These are phyloP conservation scores for Gloeopeniophorella convolvens DNA, from an alignment of 768 basidiomycete genomes.

Conservation along the genomic window DNA sequence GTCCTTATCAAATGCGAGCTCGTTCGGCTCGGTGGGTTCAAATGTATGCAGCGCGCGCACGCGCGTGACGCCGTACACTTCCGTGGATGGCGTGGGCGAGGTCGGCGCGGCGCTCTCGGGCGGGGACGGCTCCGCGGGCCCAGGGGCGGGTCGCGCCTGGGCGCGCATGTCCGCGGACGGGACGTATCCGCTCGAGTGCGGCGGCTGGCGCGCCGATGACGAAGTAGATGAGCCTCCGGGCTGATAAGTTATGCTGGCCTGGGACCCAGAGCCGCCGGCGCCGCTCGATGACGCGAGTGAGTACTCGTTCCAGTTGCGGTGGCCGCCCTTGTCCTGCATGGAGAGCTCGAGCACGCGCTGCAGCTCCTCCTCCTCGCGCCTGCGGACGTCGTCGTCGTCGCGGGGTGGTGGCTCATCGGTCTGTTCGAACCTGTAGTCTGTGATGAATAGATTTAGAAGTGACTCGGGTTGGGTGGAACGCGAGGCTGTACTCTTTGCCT, in stretches of 20 bases:
- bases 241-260: conserved; percentile 18
- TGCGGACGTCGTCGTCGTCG: conserved; percentile 68
- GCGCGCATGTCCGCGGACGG: conserved; percentile 27
- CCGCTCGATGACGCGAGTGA: conserved; percentile 32
- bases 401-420: conserved; percentile 60
- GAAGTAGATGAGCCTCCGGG: conserved; percentile 22
- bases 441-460: not conserved
- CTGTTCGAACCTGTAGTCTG: conserved; percentile 68
- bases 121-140: conserved; percentile 22
- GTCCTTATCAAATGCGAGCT: conserved; percentile 86
- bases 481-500: conserved; percentile 62
- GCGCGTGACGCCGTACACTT: conserved; percentile 53
- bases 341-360: conserved; percentile 89
- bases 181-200: conserved; percentile 48
- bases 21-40: conserved; percentile 80
- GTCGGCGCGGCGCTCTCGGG: conserved; percentile 26
- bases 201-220: conserved; percentile 23
- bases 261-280: conserved; percentile 29
- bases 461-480: not conserved
- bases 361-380: conserved; percentile 91
- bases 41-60: conserved; percentile 89
- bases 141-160: conserved; percentile 19
- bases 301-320: conserved; percentile 47
- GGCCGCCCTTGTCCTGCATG: conserved; percentile 86
- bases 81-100: conserved; percentile 24